These are phyloP conservation scores for Boeremia exigua DNA, from an alignment of 2,329 filamentous ascomycete species.

Conservation along the genomic window DNA sequence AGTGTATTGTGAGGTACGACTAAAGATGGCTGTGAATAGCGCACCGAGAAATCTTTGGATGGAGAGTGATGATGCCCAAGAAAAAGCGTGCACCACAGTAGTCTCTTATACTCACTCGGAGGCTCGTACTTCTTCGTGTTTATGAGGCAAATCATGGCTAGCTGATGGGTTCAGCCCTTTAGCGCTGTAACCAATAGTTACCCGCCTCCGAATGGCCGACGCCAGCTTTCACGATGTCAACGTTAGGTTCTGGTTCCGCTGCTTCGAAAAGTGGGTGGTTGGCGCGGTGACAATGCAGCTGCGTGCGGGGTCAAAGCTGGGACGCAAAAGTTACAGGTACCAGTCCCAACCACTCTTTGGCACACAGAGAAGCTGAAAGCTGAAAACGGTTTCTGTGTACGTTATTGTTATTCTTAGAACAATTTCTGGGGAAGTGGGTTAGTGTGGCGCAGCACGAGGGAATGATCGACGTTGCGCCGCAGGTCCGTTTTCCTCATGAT, in stretches of 20 bases:
- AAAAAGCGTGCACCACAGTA: background rate
- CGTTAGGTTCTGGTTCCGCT: background rate
- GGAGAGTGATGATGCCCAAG: background rate
- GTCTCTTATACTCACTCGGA: constrained; percentile 7
- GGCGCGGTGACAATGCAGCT: background rate
- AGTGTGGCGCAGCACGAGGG: background rate
- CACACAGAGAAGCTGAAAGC: background rate
- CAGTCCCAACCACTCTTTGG: background rate
- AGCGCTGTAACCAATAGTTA: constrained; percentile 2
- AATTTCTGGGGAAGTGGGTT: constrained; percentile 2
- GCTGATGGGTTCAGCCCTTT: constrained; percentile 5
- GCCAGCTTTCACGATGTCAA: background rate
- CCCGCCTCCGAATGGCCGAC: background rate
- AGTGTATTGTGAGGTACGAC: background rate
- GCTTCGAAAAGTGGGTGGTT: constrained; percentile 3
- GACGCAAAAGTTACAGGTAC: background rate
- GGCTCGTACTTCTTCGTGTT: background rate
- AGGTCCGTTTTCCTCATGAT: background rate
- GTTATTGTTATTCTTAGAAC: background rate
- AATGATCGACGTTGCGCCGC: background rate
- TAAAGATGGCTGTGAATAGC: background rate
- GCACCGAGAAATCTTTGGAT: background rate
- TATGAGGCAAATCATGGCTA: constrained; percentile 3
- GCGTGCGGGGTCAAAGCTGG: background rate
- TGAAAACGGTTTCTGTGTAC: background rate